phyloP scores from a whole-genome alignment of 2,329 filamentous ascomycete genomes.

The Lachnellula suecica region DNA sequence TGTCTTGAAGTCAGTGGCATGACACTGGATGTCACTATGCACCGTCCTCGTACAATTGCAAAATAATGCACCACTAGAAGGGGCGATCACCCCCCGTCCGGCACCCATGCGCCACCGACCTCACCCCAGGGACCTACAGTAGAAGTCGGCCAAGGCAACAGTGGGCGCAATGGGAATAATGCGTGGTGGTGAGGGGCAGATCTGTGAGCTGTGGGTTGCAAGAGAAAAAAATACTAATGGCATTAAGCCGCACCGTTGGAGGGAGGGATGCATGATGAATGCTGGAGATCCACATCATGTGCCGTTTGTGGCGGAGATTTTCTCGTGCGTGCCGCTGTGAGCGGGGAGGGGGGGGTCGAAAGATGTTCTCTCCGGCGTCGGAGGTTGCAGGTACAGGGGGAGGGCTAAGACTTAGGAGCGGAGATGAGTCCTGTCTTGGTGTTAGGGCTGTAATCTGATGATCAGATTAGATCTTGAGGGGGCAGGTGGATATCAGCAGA shows the following conservation, averaged over 20 bases:
- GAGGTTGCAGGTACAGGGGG: slow-evolving; percentile 15
- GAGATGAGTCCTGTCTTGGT: not conserved
- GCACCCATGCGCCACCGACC: not conserved
- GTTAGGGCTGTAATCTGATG: slow-evolving; percentile 45
- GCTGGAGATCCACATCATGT: too few species aligned
- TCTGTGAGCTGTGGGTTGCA: too few species aligned
- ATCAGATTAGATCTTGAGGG: slow-evolving; percentile 51
- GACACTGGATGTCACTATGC: too few species aligned
- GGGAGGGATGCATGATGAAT: not conserved
- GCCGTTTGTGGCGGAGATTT: too few species aligned
- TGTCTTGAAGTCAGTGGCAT: too few species aligned
- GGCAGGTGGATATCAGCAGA: slow-evolving; percentile 11
- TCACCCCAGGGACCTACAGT: not conserved
- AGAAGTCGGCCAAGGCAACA: too few species aligned
- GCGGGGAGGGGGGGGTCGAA: not conserved
- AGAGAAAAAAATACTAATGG: too few species aligned
- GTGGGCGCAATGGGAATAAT: too few species aligned
- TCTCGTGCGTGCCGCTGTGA: not conserved
- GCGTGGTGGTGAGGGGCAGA: too few species aligned
- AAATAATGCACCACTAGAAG: not conserved
- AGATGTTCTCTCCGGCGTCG: not conserved
- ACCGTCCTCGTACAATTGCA: too few species aligned
- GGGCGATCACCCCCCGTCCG: not conserved
- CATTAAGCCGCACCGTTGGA: not conserved
- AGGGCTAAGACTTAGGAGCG: slow-evolving; percentile 31